Evolutionary conservation across 164 flowering plant species (phyloP).

Genomic region (Macadamia tetraphylla): DNA sequence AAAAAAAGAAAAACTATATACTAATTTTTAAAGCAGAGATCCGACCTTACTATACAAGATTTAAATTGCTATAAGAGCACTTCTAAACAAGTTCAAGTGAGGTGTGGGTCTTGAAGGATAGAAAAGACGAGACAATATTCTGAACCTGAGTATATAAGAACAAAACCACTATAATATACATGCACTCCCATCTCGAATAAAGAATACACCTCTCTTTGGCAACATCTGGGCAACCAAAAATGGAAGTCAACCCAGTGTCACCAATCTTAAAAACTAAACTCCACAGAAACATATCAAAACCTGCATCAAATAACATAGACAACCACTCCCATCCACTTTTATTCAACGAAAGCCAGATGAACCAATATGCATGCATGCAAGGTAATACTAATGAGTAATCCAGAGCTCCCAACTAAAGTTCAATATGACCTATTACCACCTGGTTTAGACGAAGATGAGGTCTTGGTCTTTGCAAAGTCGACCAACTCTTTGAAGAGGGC

Average conservation of each 20-base stretch:
- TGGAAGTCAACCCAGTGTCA: no score
- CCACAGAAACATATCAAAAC: background rate
- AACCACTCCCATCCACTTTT: constrained; percentile 14
- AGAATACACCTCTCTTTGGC: no score
- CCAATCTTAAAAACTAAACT: no score
- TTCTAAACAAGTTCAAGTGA: no score
- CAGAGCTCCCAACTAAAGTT: constrained; percentile 11
- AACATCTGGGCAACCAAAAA: no score
- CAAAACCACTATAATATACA: background rate
- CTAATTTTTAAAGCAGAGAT: no score
- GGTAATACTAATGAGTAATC: constrained; percentile 6
- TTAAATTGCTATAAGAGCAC: no score
- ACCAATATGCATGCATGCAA: constrained; percentile 8
- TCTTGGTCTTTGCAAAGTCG: constrained; percentile 87
- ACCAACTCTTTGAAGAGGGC: constrained; percentile 69
- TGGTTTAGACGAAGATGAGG: constrained; percentile 52
- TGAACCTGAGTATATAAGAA: background rate
- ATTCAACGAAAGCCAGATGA: constrained; percentile 14
- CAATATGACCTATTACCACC: constrained; percentile 36
- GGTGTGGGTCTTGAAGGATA: no score
- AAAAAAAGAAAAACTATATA: no score
- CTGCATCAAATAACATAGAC: constrained; percentile 4
- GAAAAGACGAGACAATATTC: background rate
- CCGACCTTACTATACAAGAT: no score
- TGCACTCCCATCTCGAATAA: no score